These are phyloP conservation scores for Zygotorulaspora sp. DNA, from an alignment of 805 yeast genomes.

Conservation along the genomic window DNA sequence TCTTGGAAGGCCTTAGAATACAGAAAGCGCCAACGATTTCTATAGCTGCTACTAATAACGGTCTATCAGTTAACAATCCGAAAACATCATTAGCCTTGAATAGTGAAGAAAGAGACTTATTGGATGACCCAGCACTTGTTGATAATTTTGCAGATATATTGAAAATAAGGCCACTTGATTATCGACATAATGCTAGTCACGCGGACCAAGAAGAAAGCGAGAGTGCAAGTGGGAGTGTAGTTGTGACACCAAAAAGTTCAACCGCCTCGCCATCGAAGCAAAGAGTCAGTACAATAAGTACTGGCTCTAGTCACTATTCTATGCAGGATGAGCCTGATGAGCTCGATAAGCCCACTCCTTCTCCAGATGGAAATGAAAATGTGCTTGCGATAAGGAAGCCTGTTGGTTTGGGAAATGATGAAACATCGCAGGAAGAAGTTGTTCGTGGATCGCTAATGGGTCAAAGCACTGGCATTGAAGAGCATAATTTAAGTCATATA, in stretches of 20 bases:
- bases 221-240: slow-evolving; percentile 27
- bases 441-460: neutral
- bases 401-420: too few species aligned
- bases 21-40: slow-evolving; percentile 5
- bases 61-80: slow-evolving; percentile 8
- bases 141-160: slow-evolving; percentile 31
- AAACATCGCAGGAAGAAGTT: neutral
- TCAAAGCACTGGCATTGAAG: neutral
- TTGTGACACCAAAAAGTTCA: slow-evolving; percentile 20
- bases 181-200: slow-evolving; percentile 9
- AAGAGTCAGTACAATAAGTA: slow-evolving; percentile 14
- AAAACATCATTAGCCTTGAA: slow-evolving; percentile 6
- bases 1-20: too few species aligned
- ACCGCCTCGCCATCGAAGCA: slow-evolving; percentile 8
- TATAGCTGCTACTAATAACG: slow-evolving; percentile 9
- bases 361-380: neutral
- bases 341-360: neutral
- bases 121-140: slow-evolving; percentile 31
- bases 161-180: slow-evolving; percentile 16
- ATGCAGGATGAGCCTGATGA: neutral
- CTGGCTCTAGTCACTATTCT: slow-evolving; percentile 16
- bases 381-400: neutral
- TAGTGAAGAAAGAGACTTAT: slow-evolving; percentile 14
- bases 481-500: too few species aligned
- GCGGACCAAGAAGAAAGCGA: slow-evolving; percentile 9